phyloP scores from a whole-genome alignment of 2,329 filamentous ascomycete species.

The Chalaropsis ovoidea region DNA sequence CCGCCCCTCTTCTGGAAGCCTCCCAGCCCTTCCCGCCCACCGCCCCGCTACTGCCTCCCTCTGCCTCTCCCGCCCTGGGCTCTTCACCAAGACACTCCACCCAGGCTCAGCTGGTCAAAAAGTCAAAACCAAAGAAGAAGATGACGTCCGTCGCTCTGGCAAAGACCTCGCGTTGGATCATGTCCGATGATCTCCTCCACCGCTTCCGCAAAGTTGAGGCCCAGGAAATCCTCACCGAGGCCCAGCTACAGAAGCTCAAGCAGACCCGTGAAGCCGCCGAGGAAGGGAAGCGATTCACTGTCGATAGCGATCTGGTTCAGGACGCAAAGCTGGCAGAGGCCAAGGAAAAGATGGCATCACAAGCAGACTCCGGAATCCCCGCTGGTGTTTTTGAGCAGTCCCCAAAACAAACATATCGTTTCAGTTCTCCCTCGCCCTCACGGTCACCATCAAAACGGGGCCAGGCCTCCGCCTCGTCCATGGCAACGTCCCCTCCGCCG shows the following conservation, averaged over 20 bases:
- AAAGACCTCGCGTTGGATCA: conserved; percentile 39
- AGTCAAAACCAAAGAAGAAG: conserved; percentile 20
- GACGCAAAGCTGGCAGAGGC: not conserved
- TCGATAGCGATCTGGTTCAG: not conserved
- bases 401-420: not conserved
- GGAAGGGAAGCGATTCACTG: not conserved
- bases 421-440: not conserved
- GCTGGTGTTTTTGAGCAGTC: not conserved
- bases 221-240: conserved; percentile 49
- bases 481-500: not conserved
- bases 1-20: conserved; percentile 1
- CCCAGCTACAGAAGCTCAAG: conserved; percentile 41
- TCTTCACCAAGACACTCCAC: not conserved
- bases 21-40: conserved; percentile 17
- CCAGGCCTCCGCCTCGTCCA: not conserved
- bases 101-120: conserved; percentile 16
- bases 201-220: conserved; percentile 47
- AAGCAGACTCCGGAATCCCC: not conserved
- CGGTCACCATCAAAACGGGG: not conserved
- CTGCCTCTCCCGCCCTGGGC: not conserved
- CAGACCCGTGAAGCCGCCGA: conserved; percentile 30
- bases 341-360: not conserved
- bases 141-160: conserved; percentile 13
- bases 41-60: conserved; percentile 9
- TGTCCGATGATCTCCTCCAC: conserved; percentile 47